phyloP scores from a whole-genome alignment of 2,329 filamentous ascomycete species.

The Pestalotiopsis sp. region DNA sequence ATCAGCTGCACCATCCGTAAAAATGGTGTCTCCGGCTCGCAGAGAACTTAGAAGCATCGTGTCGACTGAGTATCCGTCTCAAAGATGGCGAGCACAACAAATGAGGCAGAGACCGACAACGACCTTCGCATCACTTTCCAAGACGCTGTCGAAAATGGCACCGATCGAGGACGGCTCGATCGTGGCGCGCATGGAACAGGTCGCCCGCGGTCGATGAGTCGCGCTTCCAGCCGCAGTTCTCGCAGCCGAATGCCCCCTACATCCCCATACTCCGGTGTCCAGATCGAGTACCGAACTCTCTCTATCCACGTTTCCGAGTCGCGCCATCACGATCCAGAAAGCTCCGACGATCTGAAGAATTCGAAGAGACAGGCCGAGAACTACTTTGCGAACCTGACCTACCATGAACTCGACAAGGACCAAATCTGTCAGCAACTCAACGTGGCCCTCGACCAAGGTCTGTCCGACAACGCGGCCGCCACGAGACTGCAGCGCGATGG shows the following conservation, averaged over 20 bases:
- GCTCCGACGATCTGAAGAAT: slow-evolving; percentile 22
- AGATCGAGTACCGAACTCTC: slow-evolving; percentile 43
- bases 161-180: not conserved
- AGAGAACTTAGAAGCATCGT: not conserved
- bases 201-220: slow-evolving; percentile 19
- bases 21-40: not conserved
- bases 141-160: not conserved
- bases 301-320: slow-evolving; percentile 43
- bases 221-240: slow-evolving; percentile 25
- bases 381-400: slow-evolving; percentile 44
- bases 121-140: slow-evolving; percentile 11
- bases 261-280: slow-evolving; percentile 38
- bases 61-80: not conserved
- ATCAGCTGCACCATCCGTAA: not conserved
- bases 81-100: not conserved
- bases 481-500: slow-evolving; percentile 42
- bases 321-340: slow-evolving; percentile 29
- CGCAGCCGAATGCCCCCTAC: slow-evolving; percentile 21
- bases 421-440: slow-evolving; percentile 43
- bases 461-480: slow-evolving; percentile 34
- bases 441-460: slow-evolving; percentile 34
- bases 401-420: slow-evolving; percentile 36
- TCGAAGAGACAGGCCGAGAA: slow-evolving; percentile 40
- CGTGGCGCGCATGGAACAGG: not conserved
- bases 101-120: not conserved